Evolutionary conservation across 2,329 filamentous ascomycete species (phyloP), one percentile per base, ranked within the genome.

Genomic region (Colletotrichum karsti): DNA sequence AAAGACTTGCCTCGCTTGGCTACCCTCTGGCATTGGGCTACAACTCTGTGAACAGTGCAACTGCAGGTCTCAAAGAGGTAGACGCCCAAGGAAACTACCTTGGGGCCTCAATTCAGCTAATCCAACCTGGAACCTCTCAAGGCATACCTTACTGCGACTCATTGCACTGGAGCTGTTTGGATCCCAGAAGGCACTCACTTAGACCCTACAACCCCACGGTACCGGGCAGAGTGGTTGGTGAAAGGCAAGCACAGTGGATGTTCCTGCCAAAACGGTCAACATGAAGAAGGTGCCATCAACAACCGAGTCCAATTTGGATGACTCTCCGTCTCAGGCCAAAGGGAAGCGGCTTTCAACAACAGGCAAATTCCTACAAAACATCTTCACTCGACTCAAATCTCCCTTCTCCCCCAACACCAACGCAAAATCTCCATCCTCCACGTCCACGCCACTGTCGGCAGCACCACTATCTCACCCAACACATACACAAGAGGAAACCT

Each of bases 341-440:
- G 54, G 20, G 26, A 62, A 53, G 50, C 67, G 67, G 7, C 42
- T 67, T 28, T 71, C 66, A 7, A 53, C 63, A 26, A 70, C 68
- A 6, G 57, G 63, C 15, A 63, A 63, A 39, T 70, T 70, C 37
- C 51, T 71, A 22, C 60, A 65, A 18, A 55, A 44, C n/a, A 62
- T 71, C n/a, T 67, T 71, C 33, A 55, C 35, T n/a, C 69, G 63
- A 20, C 63, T 71, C 35, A 64, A 68, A 12, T 64, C 67, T 18
- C 60, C 54, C 10, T 58, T 60, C 26, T 64, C 67, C 12, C 55
- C 55, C 10, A 67, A n/a, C 20, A 28, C 55, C 10, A 67, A n/a
- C 20, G 22, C 62, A 28, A 50, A 54, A 42, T 41, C 55, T 18
- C 18, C 55, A 42, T 41, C 55, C 15, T 22, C 55, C 18, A 37